Evolutionary conservation across 139 green algal species (phyloP).

Genomic region (Auxenochlorella pyrenoidosa): DNA sequence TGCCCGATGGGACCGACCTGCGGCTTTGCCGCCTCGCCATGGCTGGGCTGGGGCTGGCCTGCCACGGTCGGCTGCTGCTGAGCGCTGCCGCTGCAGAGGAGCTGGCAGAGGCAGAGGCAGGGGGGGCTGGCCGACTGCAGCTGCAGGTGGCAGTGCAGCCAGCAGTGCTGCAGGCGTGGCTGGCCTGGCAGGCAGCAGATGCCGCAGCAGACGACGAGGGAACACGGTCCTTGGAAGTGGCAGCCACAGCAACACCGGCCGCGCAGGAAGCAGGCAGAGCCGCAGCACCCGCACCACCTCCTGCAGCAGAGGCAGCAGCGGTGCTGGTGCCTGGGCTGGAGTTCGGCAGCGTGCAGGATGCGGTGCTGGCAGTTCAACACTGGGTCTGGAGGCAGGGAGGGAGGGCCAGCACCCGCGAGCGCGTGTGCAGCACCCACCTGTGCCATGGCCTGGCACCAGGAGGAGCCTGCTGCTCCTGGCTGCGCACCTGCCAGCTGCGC

Average conservation of each 20-base stretch:
- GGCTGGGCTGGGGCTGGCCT: conserved; percentile 14
- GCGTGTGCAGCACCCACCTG: conserved; percentile 18
- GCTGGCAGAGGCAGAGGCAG: background rate
- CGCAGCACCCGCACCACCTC: background rate
- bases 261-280: no score
- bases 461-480: background rate
- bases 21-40: conserved; percentile 34
- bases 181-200: background rate
- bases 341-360: conserved; percentile 19
- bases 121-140: background rate
- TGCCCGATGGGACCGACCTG: conserved; percentile 27
- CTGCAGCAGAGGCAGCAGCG: background rate
- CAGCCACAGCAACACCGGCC: background rate
- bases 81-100: background rate
- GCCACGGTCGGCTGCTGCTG: background rate
- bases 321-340: conserved; percentile 7
- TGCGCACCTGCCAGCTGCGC: conserved; percentile 1
- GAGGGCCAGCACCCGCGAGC: background rate
- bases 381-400: background rate
- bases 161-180: background rate
- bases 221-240: background rate
- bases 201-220: background rate
- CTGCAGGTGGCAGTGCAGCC: conserved; percentile 26
- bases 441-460: background rate
- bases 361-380: conserved; percentile 22